Base-by-base conservation (phyloP, 2,329 filamentous ascomycete species). In the Mycosphaerella arachidis region DNA sequence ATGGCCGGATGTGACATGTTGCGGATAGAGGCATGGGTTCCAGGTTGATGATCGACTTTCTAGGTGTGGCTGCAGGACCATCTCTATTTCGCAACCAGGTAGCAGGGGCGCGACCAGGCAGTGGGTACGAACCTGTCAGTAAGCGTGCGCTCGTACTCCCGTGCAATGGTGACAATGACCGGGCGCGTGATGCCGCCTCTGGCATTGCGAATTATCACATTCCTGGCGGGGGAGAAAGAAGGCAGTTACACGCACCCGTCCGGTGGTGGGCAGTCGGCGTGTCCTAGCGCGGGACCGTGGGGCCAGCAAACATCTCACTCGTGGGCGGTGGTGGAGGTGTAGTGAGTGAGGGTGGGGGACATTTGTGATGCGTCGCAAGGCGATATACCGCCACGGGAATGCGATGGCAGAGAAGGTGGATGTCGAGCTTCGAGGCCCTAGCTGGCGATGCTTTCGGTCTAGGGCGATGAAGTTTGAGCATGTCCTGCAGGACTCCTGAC, bases 61-160 rank as follows among this genome's bases (percentile, higher is more conserved):
- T 59, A 68, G 67, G 67, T 66, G 69, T 70, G 68, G 68, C 69
- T 70, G 70, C 69, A 69, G 64, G 57, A 57, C 55, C 52, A 46
- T 59, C 56, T 62, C 61, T 55, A 58, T 64, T 60, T 56, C 51
- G 58, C 31, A 65, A 66, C 66, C 66, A 46, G 68, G 69, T 69
- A 66, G 43, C 58, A 66, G 70, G 68, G 60, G 63, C 57, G 61
- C 57, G 58, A 63, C 55, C 62, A 61, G 66, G 57, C 55, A 35
- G 58, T 56, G 63, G 60, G 61, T 48, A 58, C 51, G 58, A 63
- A 65, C 58, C 63, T 68, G 68, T 68, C 68, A 66, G 61, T 56
- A 66, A 65, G 68, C 66, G 63, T 67, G 66, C 58, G 66, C 59
- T 59, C 55, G 56, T 62, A 59, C 58, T 65, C 46, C 54, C 48